These are phyloP conservation scores for Trebouxia sp. DNA, from an alignment of 139 green algal genomes.

Conservation along the genomic window DNA sequence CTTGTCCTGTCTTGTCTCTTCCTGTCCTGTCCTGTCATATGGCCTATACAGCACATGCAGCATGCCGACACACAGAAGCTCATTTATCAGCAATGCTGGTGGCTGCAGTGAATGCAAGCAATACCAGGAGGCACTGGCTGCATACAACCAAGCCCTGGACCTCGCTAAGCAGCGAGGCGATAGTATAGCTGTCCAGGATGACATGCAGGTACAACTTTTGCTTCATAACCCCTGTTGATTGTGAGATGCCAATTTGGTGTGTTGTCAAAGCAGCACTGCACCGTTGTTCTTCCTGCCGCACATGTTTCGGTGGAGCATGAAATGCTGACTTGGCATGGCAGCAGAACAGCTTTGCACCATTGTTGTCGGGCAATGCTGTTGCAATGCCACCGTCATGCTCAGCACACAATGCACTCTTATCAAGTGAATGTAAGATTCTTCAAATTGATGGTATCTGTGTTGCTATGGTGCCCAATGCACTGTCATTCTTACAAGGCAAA, in stretches of 20 bases:
- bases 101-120: not conserved
- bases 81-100: not conserved
- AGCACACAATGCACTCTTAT: not conserved
- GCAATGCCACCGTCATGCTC: too few species aligned
- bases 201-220: slow-evolving; percentile 15
- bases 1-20: not conserved
- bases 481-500: not conserved
- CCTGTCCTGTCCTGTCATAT: not conserved
- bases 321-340: not conserved
- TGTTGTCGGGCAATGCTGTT: too few species aligned
- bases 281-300: too few species aligned
- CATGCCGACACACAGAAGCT: not conserved
- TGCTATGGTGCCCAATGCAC: not conserved
- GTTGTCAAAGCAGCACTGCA: not conserved
- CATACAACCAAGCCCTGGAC: slow-evolving; percentile 2
- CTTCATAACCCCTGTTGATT: not conserved
- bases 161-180: not conserved
- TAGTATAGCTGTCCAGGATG: not conserved
- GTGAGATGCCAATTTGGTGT: not conserved
- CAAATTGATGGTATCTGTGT: not conserved
- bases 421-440: not conserved
- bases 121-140: slow-evolving; percentile 19
- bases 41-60: not conserved
- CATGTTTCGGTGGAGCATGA: too few species aligned
- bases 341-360: not conserved